phyloP scores from a whole-genome alignment of 176 grass and related monocot genomes.

The barley (Hordeum vulgare) region MorexV3_pseudomolecules_assembly NC_058519.1:239847757-239848256 shows the following conservation, averaged over 20 bases:
- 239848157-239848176: conserved; percentile 13
- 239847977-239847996: conserved; percentile 13
- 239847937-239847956: conserved; percentile 38
- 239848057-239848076: conserved; percentile 32
- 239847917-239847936: conserved; percentile 26
- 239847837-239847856: conserved; percentile 6
- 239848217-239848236: conserved; percentile 19
- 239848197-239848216: conserved; percentile 21
- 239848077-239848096: conserved; percentile 23
- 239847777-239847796: neutral
- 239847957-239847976: conserved; percentile 22
- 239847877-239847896: conserved; percentile 81
- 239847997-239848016: conserved; percentile 12
- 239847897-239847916: conserved; percentile 65
- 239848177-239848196: conserved; percentile 21
- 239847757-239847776: neutral
- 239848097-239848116: conserved; percentile 18
- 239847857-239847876: conserved; percentile 34
- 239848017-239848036: conserved; percentile 31
- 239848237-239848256: conserved; percentile 29
- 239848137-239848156: conserved; percentile 19
- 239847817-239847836: neutral
- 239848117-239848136: conserved; percentile 25
- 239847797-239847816: conserved; percentile 8
- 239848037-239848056: conserved; percentile 5